Percentiles rank a stretch among this genome's conserved stretches.
Evolutionary conservation across 1,139 yeast genomes (phyloP).

Genomic region (Kurtzmaniella natalensis): DNA sequence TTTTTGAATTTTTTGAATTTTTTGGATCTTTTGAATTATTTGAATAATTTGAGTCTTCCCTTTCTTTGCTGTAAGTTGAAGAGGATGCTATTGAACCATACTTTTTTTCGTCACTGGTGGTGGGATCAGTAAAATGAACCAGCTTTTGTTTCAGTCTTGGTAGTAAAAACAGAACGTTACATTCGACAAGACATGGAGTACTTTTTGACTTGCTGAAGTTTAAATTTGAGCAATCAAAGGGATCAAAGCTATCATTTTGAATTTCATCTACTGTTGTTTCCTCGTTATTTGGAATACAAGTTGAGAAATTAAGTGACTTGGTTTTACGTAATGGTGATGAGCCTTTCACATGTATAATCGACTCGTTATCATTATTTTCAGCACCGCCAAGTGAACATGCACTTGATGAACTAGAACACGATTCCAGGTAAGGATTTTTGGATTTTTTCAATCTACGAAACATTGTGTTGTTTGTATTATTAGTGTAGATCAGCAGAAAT

Average conservation of each 20-base stretch:
- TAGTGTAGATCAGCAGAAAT: too few relatives aligned
- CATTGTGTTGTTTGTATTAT: background rate
- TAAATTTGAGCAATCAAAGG: slow-evolving; percentile 2
- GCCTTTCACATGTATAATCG: background rate
- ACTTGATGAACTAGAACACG: background rate
- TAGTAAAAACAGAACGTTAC: background rate
- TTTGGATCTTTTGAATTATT: too few relatives aligned
- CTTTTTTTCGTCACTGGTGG: background rate
- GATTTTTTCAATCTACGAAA: background rate
- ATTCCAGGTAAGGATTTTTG: background rate
- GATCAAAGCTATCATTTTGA: slow-evolving; percentile 6
- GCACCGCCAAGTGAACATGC: too few relatives aligned
- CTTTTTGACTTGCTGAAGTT: background rate
- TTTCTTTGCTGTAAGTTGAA: background rate
- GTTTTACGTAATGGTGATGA: background rate
- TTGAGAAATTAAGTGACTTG: background rate
- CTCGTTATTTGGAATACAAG: background rate
- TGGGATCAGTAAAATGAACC: background rate
- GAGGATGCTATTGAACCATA: background rate
- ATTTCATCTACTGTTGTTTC: slow-evolving; percentile 1
- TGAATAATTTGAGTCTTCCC: too few relatives aligned
- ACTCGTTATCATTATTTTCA: background rate
- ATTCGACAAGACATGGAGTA: background rate
- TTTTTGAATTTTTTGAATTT: too few relatives aligned
- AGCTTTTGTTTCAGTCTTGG: background rate